Evolutionary conservation across 768 basidiomycete genomes (phyloP).

Genomic region (Termitomyces sp.): DNA sequence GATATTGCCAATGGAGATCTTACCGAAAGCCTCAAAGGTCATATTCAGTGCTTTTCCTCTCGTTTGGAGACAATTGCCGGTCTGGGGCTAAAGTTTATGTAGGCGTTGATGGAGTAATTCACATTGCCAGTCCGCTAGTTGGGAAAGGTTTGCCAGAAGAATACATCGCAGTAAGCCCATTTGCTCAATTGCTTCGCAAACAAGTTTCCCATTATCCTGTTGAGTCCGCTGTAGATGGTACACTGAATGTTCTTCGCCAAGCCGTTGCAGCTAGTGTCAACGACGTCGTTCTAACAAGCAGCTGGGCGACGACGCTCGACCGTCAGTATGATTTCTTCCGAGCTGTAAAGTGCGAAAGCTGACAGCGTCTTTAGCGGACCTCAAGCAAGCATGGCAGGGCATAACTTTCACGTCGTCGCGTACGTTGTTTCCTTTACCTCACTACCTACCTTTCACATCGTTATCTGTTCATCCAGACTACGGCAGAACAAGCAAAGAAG

Average conservation of each 20-base stretch:
- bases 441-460: neutral
- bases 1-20: constrained; percentile 10
- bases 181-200: neutral
- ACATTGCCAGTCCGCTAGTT: constrained; percentile 23
- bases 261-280: constrained; percentile 2
- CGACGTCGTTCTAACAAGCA: constrained; percentile 9
- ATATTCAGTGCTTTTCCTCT: neutral
- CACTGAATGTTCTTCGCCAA: constrained; percentile 10
- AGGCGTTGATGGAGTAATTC: constrained; percentile 35
- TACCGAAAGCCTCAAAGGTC: constrained; percentile 10
- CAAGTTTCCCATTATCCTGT: neutral
- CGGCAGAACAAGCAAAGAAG: constrained; percentile 3
- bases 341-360: neutral
- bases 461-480: constrained; percentile 1
- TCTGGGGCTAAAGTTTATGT: constrained; percentile 5
- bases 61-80: neutral
- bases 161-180: neutral
- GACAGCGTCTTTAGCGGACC: neutral
- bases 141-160: constrained; percentile 4
- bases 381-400: neutral
- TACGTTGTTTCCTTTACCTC: neutral
- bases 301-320: constrained; percentile 6
- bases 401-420: constrained; percentile 1
- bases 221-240: constrained; percentile 10
- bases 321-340: neutral